A percentile compares a stretch with the other conserved stretches of the same genome.
These are phyloP conservation scores for Salix caprea DNA, from an alignment of 345 rosid species.

Conservation along the genomic window DNA sequence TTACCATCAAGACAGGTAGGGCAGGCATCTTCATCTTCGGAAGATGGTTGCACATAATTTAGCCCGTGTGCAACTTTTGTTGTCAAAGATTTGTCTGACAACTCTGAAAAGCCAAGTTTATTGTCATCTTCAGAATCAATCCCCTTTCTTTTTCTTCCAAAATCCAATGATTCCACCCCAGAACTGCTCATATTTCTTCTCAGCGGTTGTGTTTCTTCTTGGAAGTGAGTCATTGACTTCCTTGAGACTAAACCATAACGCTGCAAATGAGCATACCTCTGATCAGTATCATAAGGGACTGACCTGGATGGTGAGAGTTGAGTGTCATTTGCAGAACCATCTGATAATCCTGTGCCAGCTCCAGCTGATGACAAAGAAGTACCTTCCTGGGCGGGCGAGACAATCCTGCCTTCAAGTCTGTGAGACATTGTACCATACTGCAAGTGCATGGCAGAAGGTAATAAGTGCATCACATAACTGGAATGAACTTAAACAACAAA, in stretches of 20 bases:
- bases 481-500: not conserved
- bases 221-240: conserved; percentile 52
- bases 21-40: conserved; percentile 62
- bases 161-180: conserved; percentile 38
- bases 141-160: conserved; percentile 43
- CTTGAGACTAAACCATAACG: conserved; percentile 68
- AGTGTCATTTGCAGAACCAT: conserved; percentile 35
- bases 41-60: conserved; percentile 28
- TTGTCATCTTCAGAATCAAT: conserved; percentile 39
- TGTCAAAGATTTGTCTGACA: conserved; percentile 36
- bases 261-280: conserved; percentile 51
- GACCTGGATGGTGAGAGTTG: conserved; percentile 40
- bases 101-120: conserved; percentile 31
- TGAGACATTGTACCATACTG: conserved; percentile 49
- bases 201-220: conserved; percentile 49
- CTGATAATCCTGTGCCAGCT: conserved; percentile 23
- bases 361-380: conserved; percentile 37
- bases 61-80: conserved; percentile 31
- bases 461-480: not conserved
- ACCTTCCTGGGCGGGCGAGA: conserved; percentile 37
- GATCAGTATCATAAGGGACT: conserved; percentile 47
- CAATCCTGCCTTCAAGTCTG: conserved; percentile 41
- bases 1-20: conserved; percentile 75
- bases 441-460: conserved; percentile 12
- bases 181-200: conserved; percentile 49